A percentile compares a stretch with the other conserved stretches of the same genome.
Conservation (phyloP, 1,284 basidiomycete genomes). For the Rhodotorula sp. region DNA sequence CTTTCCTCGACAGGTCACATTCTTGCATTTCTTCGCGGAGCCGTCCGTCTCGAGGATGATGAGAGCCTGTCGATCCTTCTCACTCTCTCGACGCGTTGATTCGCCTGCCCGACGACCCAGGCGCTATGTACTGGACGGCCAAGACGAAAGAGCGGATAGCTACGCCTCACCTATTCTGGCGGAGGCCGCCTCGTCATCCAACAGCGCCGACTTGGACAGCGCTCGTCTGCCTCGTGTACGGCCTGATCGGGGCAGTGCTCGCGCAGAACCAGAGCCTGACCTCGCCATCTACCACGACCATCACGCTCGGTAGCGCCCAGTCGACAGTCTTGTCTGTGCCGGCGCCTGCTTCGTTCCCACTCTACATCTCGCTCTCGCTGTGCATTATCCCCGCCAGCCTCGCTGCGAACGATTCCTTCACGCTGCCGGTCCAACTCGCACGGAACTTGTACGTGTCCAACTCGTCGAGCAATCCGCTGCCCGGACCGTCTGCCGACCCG, state of each 20-base stretch:
- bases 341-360: conserved; percentile 6
- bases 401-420: neutral
- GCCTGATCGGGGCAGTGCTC: neutral
- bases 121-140: neutral
- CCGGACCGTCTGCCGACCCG: conserved; percentile 8
- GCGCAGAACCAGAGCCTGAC: neutral
- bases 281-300: conserved; percentile 3
- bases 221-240: neutral
- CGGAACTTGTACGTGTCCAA: conserved; percentile 35
- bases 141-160: conserved; percentile 14
- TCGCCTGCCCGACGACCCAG: neutral
- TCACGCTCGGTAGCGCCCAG: neutral
- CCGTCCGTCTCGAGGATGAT: neutral
- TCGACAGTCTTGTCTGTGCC: conserved; percentile 4
- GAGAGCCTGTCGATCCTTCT: too few relatives aligned
- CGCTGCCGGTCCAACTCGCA: conserved; percentile 13
- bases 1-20: neutral
- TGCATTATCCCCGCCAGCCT: conserved; percentile 26
- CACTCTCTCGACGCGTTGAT: neutral
- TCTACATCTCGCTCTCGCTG: conserved; percentile 29
- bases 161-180: neutral
- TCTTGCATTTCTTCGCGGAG: neutral
- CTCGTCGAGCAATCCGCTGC: neutral
- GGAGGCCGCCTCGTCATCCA: conserved; percentile 5
- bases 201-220: too few relatives aligned